Conservation (phyloP, 2,329 filamentous ascomycete species). For the Cordyceps militaris region DNA sequence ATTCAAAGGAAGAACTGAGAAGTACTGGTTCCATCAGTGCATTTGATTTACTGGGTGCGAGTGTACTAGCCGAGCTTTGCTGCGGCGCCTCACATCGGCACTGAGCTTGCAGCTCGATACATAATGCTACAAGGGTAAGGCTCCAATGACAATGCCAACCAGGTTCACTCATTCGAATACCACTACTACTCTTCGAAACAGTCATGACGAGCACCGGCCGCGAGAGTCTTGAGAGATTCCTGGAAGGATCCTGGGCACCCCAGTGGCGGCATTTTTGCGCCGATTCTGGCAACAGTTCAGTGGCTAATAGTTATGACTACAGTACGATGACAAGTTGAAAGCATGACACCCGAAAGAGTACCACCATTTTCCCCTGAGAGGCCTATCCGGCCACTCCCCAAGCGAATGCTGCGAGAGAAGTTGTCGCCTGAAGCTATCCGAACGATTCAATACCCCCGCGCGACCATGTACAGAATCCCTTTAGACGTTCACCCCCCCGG, state of each 20-base stretch:
- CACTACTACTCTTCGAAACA: background rate
- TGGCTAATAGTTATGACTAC: constrained; percentile 22
- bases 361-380: constrained; percentile 81
- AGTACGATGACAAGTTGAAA: constrained; percentile 29
- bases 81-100: constrained; percentile 18
- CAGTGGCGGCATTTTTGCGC: background rate
- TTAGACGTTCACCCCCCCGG: too few species aligned
- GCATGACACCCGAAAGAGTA: constrained; percentile 65
- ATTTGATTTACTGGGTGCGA: background rate
- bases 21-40: background rate
- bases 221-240: background rate
- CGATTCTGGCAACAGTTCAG: background rate
- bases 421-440: constrained; percentile 79
- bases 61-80: constrained; percentile 3
- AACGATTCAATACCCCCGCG: constrained; percentile 73
- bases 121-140: constrained; percentile 39
- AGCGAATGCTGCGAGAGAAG: constrained; percentile 78
- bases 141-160: constrained; percentile 13
- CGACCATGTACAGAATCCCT: constrained; percentile 61
- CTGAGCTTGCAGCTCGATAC: constrained; percentile 15
- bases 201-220: background rate
- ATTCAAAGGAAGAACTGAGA: background rate
- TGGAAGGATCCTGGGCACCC: background rate
- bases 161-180: constrained; percentile 8
- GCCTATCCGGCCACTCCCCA: constrained; percentile 87